phyloP scores from a whole-genome alignment of 768 basidiomycete species.

The Kwoniella shandongensis region DNA sequence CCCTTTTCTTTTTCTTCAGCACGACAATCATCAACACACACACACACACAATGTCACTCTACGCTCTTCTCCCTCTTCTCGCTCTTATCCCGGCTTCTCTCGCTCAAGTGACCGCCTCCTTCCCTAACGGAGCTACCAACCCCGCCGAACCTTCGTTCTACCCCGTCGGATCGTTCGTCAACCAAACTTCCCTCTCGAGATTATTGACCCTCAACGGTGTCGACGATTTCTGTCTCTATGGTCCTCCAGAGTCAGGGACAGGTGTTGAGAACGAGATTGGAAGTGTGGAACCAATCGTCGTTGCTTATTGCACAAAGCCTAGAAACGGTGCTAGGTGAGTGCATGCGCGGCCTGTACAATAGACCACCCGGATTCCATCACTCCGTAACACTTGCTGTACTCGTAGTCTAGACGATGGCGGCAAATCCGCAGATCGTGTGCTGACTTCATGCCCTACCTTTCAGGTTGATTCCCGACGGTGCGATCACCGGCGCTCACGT shows the following conservation, averaged over 20 bases:
- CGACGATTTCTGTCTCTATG: conserved; percentile 50
- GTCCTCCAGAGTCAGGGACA: conserved; percentile 33
- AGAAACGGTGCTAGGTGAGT: conserved; percentile 54
- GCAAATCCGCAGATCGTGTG: too few species aligned
- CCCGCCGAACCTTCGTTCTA: conserved; percentile 38
- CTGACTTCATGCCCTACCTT: too few species aligned
- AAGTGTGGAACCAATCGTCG: conserved; percentile 51
- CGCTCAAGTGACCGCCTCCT: conserved; percentile 21
- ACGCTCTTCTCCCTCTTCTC: conserved; percentile 14
- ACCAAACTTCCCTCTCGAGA: conserved; percentile 50
- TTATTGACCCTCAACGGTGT: conserved; percentile 50
- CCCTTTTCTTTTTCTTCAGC: neutral
- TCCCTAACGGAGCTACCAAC: conserved; percentile 48
- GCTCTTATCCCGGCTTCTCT: neutral
- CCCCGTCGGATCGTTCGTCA: conserved; percentile 46
- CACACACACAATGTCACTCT: conserved; percentile 5
- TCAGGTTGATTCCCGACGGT: conserved; percentile 56
- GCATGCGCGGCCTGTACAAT: too few species aligned
- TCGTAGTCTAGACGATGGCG: too few species aligned
- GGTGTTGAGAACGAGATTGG: conserved; percentile 49
- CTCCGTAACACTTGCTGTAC: too few species aligned
- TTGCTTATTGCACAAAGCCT: conserved; percentile 56
- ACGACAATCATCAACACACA: neutral
- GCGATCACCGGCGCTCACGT: conserved; percentile 49
- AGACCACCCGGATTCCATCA: too few species aligned